Percentiles rank a stretch among this genome's conserved stretches.
Conservation (phyloP, 2,329 filamentous ascomycete species). For the Pestalotiopsis sp. region DNA sequence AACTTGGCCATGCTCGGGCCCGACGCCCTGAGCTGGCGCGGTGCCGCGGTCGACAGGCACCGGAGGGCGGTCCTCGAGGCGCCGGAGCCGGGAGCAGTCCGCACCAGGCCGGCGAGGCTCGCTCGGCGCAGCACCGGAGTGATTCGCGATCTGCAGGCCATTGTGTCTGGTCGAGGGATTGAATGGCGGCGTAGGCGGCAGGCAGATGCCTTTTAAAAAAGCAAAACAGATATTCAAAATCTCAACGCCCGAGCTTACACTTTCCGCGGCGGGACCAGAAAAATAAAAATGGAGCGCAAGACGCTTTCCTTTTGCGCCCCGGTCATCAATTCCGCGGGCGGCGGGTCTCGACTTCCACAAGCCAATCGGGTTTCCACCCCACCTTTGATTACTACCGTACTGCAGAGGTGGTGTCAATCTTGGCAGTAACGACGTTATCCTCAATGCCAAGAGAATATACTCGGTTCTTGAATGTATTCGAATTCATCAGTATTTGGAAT, state of each 20-base stretch:
- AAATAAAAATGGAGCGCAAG: neutral
- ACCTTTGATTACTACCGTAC: neutral
- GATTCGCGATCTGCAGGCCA: conserved; percentile 33
- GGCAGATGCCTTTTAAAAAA: neutral
- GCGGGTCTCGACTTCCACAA: neutral
- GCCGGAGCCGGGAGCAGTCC: conserved; percentile 14
- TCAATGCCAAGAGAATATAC: neutral
- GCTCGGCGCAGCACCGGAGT: conserved; percentile 29
- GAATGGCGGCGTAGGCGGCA: neutral
- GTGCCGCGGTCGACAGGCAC: conserved; percentile 29
- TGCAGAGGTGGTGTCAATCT: neutral
- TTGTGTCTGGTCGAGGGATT: conserved; percentile 12
- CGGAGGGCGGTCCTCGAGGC: conserved; percentile 14
- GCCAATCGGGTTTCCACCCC: neutral
- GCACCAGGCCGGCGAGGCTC: conserved; percentile 23
- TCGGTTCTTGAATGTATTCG: neutral
- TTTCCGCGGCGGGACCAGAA: neutral
- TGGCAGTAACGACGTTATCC: neutral
- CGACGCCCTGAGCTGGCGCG: conserved; percentile 29
- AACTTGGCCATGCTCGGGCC: conserved; percentile 59
- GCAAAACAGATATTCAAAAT: neutral
- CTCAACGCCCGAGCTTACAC: neutral
- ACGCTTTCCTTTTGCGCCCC: neutral
- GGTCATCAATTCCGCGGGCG: neutral
- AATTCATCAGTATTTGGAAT: neutral